phyloP scores from a whole-genome alignment of 768 basidiomycete species.

The Coprinopsis strossmayeri region DNA sequence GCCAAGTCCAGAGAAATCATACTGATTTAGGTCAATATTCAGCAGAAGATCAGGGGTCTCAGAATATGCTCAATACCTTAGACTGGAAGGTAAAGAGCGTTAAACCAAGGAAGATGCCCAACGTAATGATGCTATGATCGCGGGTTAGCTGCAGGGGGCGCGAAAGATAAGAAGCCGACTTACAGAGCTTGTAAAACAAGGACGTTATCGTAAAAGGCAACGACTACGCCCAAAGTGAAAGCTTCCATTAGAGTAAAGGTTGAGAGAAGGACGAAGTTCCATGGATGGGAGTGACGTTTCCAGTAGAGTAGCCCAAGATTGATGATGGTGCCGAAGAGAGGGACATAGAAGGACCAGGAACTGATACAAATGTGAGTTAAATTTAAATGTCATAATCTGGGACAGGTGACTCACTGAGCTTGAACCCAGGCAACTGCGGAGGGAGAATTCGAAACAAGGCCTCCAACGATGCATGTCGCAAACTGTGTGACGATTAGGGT shows the following conservation, averaged over 20 bases:
- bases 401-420: constrained; percentile 43
- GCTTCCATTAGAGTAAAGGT: constrained; percentile 91
- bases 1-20: constrained; percentile 90
- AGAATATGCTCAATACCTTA: constrained; percentile 50
- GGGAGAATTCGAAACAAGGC: constrained; percentile 57
- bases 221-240: constrained; percentile 80
- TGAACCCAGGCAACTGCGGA: constrained; percentile 65
- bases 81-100: constrained; percentile 94
- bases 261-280: constrained; percentile 79
- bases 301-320: constrained; percentile 80
- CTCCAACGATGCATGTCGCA: constrained; percentile 75
- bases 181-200: constrained; percentile 86
- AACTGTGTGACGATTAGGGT: constrained; percentile 31
- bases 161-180: constrained; percentile 19
- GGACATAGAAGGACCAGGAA: constrained; percentile 74
- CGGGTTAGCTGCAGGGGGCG: constrained; percentile 7
- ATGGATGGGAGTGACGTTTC: constrained; percentile 88
- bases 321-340: constrained; percentile 71
- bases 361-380: constrained; percentile 26
- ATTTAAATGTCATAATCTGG: not conserved
- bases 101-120: constrained; percentile 89
- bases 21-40: constrained; percentile 40
- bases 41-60: too few relatives aligned
- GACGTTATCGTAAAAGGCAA: constrained; percentile 64
- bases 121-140: constrained; percentile 65